phyloP scores from a whole-genome alignment of 805 yeast species.

The Spathaspora girioi region DNA sequence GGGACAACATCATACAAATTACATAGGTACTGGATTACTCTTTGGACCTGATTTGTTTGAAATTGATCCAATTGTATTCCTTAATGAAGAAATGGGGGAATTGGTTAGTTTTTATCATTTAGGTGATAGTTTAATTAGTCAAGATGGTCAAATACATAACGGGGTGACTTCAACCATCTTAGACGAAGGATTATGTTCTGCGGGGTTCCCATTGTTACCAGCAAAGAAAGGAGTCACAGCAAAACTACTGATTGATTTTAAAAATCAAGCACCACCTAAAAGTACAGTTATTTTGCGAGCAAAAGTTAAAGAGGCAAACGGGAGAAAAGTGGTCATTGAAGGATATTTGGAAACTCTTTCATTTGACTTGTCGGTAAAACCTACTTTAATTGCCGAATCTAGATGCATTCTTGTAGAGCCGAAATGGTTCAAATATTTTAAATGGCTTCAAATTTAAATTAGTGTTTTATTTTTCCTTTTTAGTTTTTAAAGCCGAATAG shows the following conservation, averaged over 20 bases:
- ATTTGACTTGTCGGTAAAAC: constrained; percentile 17
- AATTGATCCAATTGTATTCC: constrained; percentile 71
- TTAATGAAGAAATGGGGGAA: constrained; percentile 47
- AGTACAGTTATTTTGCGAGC: constrained; percentile 67
- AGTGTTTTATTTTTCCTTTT: not conserved
- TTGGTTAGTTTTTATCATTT: constrained; percentile 66
- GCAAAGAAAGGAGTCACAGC: constrained; percentile 89
- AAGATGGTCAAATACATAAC: constrained; percentile 72
- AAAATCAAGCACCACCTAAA: constrained; percentile 58
- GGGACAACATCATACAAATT: constrained; percentile 53
- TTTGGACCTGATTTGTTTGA: constrained; percentile 66
- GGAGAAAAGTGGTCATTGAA: constrained; percentile 76
- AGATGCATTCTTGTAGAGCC: constrained; percentile 80
- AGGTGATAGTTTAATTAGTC: constrained; percentile 63
- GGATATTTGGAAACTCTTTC: constrained; percentile 61
- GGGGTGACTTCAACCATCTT: constrained; percentile 76
- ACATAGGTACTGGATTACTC: constrained; percentile 69
- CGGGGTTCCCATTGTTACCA: constrained; percentile 83
- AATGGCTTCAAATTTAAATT: constrained; percentile 27
- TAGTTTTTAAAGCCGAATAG: not conserved
- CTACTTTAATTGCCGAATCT: constrained; percentile 54
- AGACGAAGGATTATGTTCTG: constrained; percentile 81
- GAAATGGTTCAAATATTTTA: constrained; percentile 74
- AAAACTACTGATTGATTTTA: constrained; percentile 60
- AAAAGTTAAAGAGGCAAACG: constrained; percentile 59